Base-by-base conservation (phyloP, 2,329 filamentous ascomycete genomes). In the Alternaria sp. region DNA sequence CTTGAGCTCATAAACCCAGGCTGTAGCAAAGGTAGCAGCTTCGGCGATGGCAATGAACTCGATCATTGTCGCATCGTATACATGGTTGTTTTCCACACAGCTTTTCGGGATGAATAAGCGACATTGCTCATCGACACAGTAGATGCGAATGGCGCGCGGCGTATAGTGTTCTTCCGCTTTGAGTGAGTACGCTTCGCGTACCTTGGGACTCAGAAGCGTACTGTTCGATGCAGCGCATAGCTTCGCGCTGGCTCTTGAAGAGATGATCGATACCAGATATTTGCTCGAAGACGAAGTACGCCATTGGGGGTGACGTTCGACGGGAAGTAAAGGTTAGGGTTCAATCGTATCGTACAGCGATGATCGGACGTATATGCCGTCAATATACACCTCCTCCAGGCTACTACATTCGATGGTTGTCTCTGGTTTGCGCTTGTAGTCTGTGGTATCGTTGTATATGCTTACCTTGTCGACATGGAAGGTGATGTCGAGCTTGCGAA, bases 211-310 rank as follows among this genome's bases (percentile, higher is more conserved):
- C 7, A 57, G 27, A 7, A 61, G 18, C 25, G 2, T 7, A 25
- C 25, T 22, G 27, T 49, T 49, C 20, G 14, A 3, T 22, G 25
- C 44, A 32, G 27, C 43, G 14, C 20, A 59, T 18, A 10, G 14
- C 54, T 27, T n/a, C 25, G 20, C 16, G 30, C 6, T 59, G 43
- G 18, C 55, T 50, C 16, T 30, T 18, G 14, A 6, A 59, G 10
- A 41, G 5, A 36, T 54, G 50, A 14, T 58, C 44, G 2, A 59
- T 6, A 3, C 59, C 50, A 16, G 25, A 25, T 3, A 62, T 45
- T 18, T 58, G 56, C 18, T 62, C 51, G 40, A 62, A 62, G 5
- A 62, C 28, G 12, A 30, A 54, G n/a, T 51, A 48, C 12, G 50
- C 50, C 54, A 48, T 59, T 18, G 3, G 43, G 3, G 8, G 38